Evolutionary conservation across 345 rosid genomes (phyloP).

Genomic region (Arabidopsis arenosa): DNA sequence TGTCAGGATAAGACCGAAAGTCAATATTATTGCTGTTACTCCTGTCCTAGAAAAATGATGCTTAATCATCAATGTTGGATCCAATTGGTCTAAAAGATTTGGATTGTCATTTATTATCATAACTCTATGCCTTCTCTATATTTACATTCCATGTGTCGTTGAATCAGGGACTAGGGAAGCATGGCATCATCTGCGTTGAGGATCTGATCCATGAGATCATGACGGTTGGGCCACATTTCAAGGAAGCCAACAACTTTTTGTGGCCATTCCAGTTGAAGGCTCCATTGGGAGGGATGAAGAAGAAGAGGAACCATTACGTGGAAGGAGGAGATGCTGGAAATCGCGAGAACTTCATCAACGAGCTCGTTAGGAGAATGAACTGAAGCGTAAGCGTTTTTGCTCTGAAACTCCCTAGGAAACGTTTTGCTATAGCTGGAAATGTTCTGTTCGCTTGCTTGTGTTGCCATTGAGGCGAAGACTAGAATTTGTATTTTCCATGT

Average conservation of each 20-base stretch:
- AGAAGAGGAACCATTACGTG: constrained; percentile 77
- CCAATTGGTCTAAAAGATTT: background rate
- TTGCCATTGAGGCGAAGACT: background rate
- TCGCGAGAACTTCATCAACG: constrained; percentile 70
- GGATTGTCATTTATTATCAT: background rate
- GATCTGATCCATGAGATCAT: constrained; percentile 82
- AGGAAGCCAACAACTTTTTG: constrained; percentile 78
- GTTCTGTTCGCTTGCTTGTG: background rate
- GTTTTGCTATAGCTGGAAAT: background rate
- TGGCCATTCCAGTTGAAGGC: constrained; percentile 83
- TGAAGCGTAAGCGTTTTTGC: constrained; percentile 32
- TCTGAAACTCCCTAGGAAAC: constrained; percentile 3
- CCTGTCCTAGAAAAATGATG: background rate
- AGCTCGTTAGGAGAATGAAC: constrained; percentile 64
- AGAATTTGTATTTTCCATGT: background rate
- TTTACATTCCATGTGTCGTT: background rate
- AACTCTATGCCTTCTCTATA: background rate
- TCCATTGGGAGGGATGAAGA: constrained; percentile 74
- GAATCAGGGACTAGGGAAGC: constrained; percentile 67
- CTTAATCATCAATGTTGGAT: background rate
- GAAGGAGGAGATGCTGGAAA: constrained; percentile 87
- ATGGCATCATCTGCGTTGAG: constrained; percentile 64
- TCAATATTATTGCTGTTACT: background rate
- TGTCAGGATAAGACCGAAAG: background rate
- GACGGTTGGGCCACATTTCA: constrained; percentile 65